Base-by-base conservation (phyloP, 768 basidiomycete genomes). In the Lactarius hengduanensis region DNA sequence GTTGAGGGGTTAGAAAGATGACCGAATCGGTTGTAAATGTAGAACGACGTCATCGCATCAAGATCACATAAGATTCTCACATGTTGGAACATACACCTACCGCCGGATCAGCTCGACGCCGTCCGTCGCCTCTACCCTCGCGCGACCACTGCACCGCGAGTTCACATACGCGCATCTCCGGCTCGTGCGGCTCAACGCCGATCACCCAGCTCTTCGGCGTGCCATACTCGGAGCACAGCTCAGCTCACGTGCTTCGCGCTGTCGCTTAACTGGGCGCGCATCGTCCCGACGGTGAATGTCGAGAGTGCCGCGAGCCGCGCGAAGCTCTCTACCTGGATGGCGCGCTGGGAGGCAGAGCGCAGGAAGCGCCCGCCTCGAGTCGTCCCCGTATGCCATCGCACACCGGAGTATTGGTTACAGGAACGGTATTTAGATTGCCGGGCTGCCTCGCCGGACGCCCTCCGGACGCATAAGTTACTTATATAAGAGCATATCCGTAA, bases 221-320 rank as follows among this genome's bases (percentile, higher is more conserved):
- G 62, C 91, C 88, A 11, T 98, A 98, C 74, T 98, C 95, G 6
- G 97, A 98, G 74, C 96, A 98, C 75, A 94, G 92, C 38, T 94
- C 92, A 98, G 77, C 80, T 96, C 69, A 96, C 94, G 13, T 96
- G 94, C 75, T 98, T 98, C 75, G 94, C 94, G 4, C 83, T 98
- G 77, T 94, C 92, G 22, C 81, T 94, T 53, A 84, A 86, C 69
- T 96, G 88, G 90, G 82, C 78, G 0, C 89, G 86, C 74, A 96
- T 98, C 83, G 96, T 98, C 72, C 92, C 97, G 11, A 98, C 97
- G 0, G 97, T 96, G 45, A 96, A 95, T 70, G 88, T 96, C 2
- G 90, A 88, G 22, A 92, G 80, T 65, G 85, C 87, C 71, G 76
- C 69, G 8, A 87, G 91, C 40, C 79, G 96, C 61, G 86, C 80